Evolutionary conservation across 2,329 filamentous ascomycete genomes (phyloP).

Genomic region (Nakataea oryzae): DNA sequence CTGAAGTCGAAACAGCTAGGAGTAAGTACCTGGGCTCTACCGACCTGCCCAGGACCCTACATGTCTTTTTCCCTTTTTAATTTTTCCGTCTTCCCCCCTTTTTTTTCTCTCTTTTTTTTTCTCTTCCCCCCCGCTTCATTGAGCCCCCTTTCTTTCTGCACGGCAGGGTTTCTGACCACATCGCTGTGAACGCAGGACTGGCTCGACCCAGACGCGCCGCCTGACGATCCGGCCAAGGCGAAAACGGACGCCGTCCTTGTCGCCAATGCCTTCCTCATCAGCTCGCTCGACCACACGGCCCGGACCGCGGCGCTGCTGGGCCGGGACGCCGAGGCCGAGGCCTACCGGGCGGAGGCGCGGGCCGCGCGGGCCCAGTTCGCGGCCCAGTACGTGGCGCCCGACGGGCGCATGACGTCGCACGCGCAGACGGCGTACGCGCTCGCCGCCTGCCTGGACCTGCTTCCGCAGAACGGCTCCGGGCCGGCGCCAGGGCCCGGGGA

Average conservation of each 20-base stretch:
- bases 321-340: constrained; percentile 8
- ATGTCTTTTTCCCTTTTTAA: background rate
- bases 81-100: too few species aligned
- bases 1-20: constrained; percentile 13
- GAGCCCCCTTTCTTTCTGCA: too few species aligned
- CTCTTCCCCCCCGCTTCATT: too few species aligned
- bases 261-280: constrained; percentile 25
- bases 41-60: background rate
- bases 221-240: constrained; percentile 18
- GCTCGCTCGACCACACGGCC: constrained; percentile 18
- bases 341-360: constrained; percentile 12
- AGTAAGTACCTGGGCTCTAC: constrained; percentile 10
- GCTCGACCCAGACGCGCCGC: constrained; percentile 27
- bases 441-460: constrained; percentile 14
- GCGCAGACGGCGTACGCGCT: constrained; percentile 18
- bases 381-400: constrained; percentile 13
- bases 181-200: constrained; percentile 22
- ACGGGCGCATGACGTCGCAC: background rate
- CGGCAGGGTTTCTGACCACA: background rate
- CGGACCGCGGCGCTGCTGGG: constrained; percentile 14
- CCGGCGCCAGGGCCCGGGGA: background rate
- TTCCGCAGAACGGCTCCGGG: background rate
- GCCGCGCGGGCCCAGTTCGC: constrained; percentile 12
- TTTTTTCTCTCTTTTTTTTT: too few species aligned
- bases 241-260: constrained; percentile 22